Evolutionary conservation across 441 rosid species (phyloP).

Genomic region (Mallotus japonicus): DNA sequence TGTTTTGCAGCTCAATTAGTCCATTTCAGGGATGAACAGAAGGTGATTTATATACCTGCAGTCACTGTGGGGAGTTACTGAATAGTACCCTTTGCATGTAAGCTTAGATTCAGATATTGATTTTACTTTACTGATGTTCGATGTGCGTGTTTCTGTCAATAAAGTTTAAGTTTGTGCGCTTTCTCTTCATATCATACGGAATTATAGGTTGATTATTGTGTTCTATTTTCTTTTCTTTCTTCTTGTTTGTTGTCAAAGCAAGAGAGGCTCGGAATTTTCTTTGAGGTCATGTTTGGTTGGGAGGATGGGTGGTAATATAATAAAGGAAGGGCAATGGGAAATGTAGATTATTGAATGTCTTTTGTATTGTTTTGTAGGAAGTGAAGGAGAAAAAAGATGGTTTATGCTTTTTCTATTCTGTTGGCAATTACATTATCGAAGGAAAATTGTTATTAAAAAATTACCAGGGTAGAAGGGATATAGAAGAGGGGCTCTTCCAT

Average conservation of each 20-base stretch:
- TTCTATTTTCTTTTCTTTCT: neutral
- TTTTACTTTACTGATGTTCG: slow-evolving; percentile 1
- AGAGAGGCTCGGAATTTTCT: neutral
- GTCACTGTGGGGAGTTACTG: slow-evolving; percentile 80
- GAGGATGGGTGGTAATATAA: no score
- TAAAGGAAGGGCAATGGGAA: no score
- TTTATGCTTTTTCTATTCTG: neutral
- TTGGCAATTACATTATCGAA: no score
- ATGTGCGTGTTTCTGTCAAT: neutral
- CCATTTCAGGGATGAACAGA: slow-evolving; percentile 44
- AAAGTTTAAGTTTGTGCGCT: slow-evolving; percentile 1
- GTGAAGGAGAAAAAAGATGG: neutral
- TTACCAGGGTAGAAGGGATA: neutral
- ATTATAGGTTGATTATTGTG: neutral
- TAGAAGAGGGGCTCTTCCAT: neutral
- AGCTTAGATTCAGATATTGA: neutral
- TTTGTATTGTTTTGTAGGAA: neutral
- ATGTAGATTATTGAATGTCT: no score
- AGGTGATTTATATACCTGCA: slow-evolving; percentile 61
- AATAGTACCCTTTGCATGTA: slow-evolving; percentile 6
- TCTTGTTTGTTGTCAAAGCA: neutral
- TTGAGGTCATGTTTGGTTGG: no score
- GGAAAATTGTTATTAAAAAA: no score
- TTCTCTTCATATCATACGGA: neutral
- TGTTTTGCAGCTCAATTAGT: slow-evolving; percentile 82